Percentiles rank a stretch among this genome's conserved stretches.
These are phyloP conservation scores for Eucalyptus cloeziana DNA, from an alignment of 345 rosid genomes.

Conservation along the genomic window DNA sequence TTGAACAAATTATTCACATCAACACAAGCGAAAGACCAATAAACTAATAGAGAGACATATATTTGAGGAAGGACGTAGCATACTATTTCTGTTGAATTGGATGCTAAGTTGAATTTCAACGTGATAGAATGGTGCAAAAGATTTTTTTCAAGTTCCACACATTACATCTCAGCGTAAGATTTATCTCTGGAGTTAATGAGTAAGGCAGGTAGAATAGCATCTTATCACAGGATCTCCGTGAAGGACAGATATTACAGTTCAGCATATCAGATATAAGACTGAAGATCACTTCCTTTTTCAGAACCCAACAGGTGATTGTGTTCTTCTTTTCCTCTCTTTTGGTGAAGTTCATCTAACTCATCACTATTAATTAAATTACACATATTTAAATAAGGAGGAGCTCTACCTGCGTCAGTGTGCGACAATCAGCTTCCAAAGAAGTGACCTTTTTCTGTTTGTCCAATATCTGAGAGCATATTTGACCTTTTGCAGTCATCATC, in stretches of 20 bases:
- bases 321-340: not conserved
- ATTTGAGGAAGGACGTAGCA: not conserved
- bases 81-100: too few species aligned
- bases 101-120: not conserved
- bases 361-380: not conserved
- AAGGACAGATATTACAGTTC: too few species aligned
- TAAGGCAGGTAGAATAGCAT: not conserved
- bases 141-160: not conserved
- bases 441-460: conserved; percentile 42
- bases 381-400: not conserved
- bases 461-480: conserved; percentile 42
- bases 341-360: not conserved
- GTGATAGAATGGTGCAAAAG: not conserved
- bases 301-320: not conserved
- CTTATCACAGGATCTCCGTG: not conserved
- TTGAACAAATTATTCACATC: not conserved
- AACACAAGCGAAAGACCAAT: not conserved
- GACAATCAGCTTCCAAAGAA: conserved; percentile 44
- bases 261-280: not conserved
- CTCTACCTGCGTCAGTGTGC: conserved; percentile 50
- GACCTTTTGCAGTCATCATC: conserved; percentile 40
- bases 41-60: not conserved
- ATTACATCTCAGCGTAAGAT: not conserved
- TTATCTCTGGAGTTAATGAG: not conserved
- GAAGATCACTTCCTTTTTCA: not conserved